Conservation (phyloP, 1,284 basidiomycete species). For the Trametes hirsuta region DNA sequence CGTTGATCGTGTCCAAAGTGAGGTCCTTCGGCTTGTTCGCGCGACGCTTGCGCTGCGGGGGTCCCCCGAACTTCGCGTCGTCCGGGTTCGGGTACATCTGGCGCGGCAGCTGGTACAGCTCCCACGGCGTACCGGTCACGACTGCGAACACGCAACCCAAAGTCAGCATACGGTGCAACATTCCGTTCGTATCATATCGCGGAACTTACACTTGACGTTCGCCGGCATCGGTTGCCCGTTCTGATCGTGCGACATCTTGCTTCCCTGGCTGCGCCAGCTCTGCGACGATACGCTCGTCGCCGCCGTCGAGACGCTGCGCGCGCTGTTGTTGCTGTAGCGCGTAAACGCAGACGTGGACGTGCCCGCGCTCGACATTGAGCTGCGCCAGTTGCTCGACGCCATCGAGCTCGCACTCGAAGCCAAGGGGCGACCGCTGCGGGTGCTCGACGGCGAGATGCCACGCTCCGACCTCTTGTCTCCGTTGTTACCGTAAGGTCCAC, state of each 20-base stretch:
- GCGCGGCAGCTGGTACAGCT: conserved; percentile 66
- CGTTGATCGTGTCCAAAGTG: conserved; percentile 71
- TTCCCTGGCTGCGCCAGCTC: conserved; percentile 60
- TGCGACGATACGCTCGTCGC: conserved; percentile 74
- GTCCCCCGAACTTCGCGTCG: conserved; percentile 62
- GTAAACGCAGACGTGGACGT: conserved; percentile 71
- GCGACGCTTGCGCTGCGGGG: conserved; percentile 64
- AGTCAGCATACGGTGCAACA: conserved; percentile 14
- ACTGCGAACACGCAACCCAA: conserved; percentile 44
- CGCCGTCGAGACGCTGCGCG: conserved; percentile 71
- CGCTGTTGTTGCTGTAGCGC: conserved; percentile 75
- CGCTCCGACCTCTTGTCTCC: conserved; percentile 36
- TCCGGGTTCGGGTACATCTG: conserved; percentile 61
- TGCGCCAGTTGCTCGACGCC: conserved; percentile 73
- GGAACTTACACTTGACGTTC: conserved; percentile 77
- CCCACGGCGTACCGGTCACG: conserved; percentile 76
- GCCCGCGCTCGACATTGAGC: conserved; percentile 69
- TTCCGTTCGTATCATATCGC: conserved; percentile 5
- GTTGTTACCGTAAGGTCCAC: conserved; percentile 16
- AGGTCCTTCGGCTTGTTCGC: conserved; percentile 65
- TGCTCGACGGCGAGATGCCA: conserved; percentile 57
- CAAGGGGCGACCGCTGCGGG: conserved; percentile 52
- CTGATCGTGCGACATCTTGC: conserved; percentile 29
- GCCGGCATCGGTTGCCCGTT: conserved; percentile 46
- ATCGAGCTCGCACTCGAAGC: conserved; percentile 62